Evolutionary conservation across 768 basidiomycete species (phyloP), one percentile per base, ranked within the genome.

Genomic region (Calocera viscosa): DNA sequence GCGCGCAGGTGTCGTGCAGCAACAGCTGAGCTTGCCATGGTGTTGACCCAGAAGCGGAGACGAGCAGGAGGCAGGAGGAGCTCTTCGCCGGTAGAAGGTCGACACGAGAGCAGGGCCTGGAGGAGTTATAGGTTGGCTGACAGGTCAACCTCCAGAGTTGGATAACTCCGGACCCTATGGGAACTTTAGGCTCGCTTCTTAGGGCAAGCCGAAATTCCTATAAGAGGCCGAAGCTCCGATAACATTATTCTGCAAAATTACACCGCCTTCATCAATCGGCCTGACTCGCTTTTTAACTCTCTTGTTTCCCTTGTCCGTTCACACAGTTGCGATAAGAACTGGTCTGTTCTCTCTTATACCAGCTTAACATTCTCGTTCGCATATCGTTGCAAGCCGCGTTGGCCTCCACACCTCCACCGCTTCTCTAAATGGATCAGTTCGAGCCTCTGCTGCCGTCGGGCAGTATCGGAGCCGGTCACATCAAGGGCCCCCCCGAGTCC

Each of bases 361-460:
- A 8, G 19, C 43, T 47, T 7, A 7, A 47, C 43, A 47, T 47
- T 47, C 43, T 19, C 43, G 5, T 3, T 10, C 11, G 19, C 11
- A 40, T 10, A 10, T 40, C 19, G 10, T 40, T 40, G 11, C 39
- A 7, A 47, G 16, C 2, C 53, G 53, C 53, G 53, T 32, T 10
- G 26, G 30, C 53, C 53, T 60, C 53, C 53, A 60, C 53, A 12
- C 53, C 53, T 60, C 53, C 53, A 60, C 53, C 53, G 16, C 30
- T 5, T 22, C 53, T 16, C 53, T 26, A 12, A 60, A 60, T 60
- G 53, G 53, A 60, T 60, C 53, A 60, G 30, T 60, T 60, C 53
- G 53, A 5, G 30, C 19, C 53, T 26, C 30, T 60, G 10, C 30
- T 60, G 5, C 26, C 53, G 7, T 22, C 53, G 53, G 53, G 53